phyloP scores from a whole-genome alignment of 176 grass and related monocot species.

The Oryza officinalis region DNA sequence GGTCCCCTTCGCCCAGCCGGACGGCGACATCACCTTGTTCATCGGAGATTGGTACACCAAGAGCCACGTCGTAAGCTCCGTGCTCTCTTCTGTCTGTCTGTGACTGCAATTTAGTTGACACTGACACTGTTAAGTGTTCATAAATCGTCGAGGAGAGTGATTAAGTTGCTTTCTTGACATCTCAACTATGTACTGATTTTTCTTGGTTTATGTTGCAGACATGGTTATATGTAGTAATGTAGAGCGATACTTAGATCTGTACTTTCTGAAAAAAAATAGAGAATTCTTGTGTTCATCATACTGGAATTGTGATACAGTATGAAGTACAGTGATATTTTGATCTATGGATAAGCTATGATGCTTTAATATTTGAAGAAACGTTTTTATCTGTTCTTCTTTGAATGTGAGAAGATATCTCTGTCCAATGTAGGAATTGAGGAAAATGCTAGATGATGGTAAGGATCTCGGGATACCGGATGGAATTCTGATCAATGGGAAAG shows the following conservation, averaged over 20 bases:
- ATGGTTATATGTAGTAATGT: background rate
- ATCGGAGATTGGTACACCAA: conserved; percentile 91
- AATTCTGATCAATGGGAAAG: conserved; percentile 84
- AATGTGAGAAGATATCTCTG: conserved; percentile 19
- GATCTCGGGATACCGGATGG: conserved; percentile 77
- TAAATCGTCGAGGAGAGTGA: background rate
- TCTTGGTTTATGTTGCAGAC: conserved; percentile 6
- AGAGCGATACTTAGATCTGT: background rate
- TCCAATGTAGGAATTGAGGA: conserved; percentile 75
- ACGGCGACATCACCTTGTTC: conserved; percentile 80
- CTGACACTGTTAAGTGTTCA: background rate
- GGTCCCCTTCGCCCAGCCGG: conserved; percentile 61
- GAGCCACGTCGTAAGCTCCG: conserved; percentile 65
- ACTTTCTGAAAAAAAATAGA: background rate
- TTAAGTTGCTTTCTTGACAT: conserved; percentile 24
- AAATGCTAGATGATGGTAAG: conserved; percentile 65
- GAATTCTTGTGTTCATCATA: background rate
- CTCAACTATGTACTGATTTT: background rate
- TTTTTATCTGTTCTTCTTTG: conserved; percentile 12
- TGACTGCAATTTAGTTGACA: background rate
- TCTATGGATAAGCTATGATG: background rate
- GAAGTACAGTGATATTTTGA: background rate
- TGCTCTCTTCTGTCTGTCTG: background rate
- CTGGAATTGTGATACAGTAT: no score
- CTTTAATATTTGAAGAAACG: background rate